phyloP scores from a whole-genome alignment of 73 alveolate genomes.

The Chromera velia region DNA sequence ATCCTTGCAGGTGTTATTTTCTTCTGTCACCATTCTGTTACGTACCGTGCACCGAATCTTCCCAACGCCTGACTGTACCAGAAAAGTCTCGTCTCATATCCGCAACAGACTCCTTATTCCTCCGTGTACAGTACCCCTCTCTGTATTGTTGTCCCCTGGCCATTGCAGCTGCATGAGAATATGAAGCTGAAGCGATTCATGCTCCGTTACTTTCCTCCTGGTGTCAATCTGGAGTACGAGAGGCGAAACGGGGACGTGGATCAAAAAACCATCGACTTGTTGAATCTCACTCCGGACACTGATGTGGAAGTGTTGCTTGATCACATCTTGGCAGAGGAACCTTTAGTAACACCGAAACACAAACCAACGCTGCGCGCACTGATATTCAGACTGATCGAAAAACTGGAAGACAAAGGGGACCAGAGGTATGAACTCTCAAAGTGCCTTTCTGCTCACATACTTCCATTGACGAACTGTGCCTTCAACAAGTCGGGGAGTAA shows the following conservation, averaged over 20 bases:
- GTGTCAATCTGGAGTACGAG: constrained; percentile 79
- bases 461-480: constrained; percentile 99
- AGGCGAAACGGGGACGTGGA: constrained; percentile 84
- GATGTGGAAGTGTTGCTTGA: constrained; percentile 75
- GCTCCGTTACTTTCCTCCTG: constrained; percentile 94
- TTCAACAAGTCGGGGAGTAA: constrained; percentile 83
- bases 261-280: constrained; percentile 80
- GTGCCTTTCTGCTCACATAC: constrained; percentile 91
- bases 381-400: constrained; percentile 64
- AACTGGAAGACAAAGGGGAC: constrained; percentile 42
- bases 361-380: constrained; percentile 33
- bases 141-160: too few species aligned
- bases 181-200: constrained; percentile 92
- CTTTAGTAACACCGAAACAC: constrained; percentile 71
- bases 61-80: too few species aligned
- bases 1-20: too few species aligned
- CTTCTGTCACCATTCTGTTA: too few species aligned
- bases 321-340: constrained; percentile 88
- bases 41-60: too few species aligned
- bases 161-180: neutral
- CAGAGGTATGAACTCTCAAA: constrained; percentile 80
- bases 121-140: too few species aligned
- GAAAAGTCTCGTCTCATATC: too few species aligned
- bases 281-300: constrained; percentile 79
- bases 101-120: too few species aligned